These are phyloP conservation scores for Stipa capillata DNA, from an alignment of 176 grass and related monocot species.

Conservation along the genomic window DNA sequence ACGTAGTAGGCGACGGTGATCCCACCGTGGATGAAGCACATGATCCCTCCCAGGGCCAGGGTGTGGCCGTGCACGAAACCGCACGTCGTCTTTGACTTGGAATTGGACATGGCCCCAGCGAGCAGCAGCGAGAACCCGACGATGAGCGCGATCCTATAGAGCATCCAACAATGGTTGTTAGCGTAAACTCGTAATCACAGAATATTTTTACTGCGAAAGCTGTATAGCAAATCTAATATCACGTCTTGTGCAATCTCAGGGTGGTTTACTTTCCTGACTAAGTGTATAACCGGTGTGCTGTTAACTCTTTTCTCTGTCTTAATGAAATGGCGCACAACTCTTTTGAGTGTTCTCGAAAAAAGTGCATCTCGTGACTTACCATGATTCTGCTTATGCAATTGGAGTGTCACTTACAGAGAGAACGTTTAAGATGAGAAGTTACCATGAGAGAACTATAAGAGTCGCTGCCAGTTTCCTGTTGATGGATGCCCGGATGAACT, in stretches of 20 bases:
- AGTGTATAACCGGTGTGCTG: neutral
- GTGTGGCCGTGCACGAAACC: slow-evolving; percentile 62
- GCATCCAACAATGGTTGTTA: neutral
- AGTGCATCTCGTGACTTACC: neutral
- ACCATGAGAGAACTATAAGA: slow-evolving; percentile 81
- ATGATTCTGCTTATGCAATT: neutral
- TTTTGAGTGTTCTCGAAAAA: neutral
- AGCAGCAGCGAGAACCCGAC: slow-evolving; percentile 73
- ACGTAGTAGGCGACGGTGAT: slow-evolving; percentile 67
- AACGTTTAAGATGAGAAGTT: slow-evolving; percentile 1
- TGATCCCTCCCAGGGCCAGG: slow-evolving; percentile 62
- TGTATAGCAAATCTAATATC: neutral
- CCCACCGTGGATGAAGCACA: slow-evolving; percentile 77
- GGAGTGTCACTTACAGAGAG: neutral
- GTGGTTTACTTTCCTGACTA: neutral
- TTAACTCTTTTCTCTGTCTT: neutral
- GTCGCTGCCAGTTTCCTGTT: slow-evolving; percentile 66
- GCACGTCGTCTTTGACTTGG: slow-evolving; percentile 46
- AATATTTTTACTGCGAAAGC: neutral
- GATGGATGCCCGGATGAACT: slow-evolving; percentile 61
- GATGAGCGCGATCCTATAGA: slow-evolving; percentile 54
- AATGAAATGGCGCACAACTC: neutral
- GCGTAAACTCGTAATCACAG: neutral
- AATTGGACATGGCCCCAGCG: slow-evolving; percentile 64
- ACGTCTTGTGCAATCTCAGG: neutral